Conservation (phyloP, 164 flowering plant genomes). For the Litsea cubeba region DNA sequence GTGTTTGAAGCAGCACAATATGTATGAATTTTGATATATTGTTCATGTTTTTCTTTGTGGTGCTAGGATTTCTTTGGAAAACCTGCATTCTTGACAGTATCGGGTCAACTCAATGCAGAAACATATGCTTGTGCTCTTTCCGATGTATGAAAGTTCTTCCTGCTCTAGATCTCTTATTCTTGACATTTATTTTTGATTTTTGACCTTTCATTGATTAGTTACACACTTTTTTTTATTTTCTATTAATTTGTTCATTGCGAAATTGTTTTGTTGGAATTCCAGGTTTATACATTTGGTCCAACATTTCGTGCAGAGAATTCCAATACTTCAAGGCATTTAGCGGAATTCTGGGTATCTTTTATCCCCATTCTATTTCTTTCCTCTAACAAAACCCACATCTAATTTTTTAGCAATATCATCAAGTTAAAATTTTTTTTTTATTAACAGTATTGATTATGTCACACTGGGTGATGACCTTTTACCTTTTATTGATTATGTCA, state of each 20-base stretch:
- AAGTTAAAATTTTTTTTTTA: too few species aligned
- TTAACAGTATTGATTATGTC: not conserved
- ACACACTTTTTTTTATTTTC: too few species aligned
- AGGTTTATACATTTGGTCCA: conserved; percentile 99
- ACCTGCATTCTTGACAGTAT: conserved; percentile 98
- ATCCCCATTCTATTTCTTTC: not conserved
- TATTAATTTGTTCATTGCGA: not conserved
- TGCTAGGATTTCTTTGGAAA: conserved; percentile 91
- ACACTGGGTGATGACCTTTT: too few species aligned
- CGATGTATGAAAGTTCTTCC: conserved; percentile 52
- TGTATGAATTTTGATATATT: not conserved
- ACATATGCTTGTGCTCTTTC: conserved; percentile 94
- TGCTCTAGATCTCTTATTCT: not conserved
- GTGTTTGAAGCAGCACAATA: not conserved
- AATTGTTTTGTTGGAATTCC: conserved; percentile 17
- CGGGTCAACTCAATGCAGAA: conserved; percentile 98
- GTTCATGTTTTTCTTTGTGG: not conserved
- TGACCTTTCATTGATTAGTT: too few species aligned
- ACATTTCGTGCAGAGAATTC: conserved; percentile 99
- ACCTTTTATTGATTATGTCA: too few species aligned
- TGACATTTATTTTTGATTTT: not conserved
- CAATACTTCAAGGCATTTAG: conserved; percentile 91
- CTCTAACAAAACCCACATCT: too few species aligned
- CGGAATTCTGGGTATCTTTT: conserved; percentile 88
- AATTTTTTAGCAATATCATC: too few species aligned